Base-by-base conservation (phyloP, 805 yeast genomes). In the Candida pseudoglaebosa region DNA sequence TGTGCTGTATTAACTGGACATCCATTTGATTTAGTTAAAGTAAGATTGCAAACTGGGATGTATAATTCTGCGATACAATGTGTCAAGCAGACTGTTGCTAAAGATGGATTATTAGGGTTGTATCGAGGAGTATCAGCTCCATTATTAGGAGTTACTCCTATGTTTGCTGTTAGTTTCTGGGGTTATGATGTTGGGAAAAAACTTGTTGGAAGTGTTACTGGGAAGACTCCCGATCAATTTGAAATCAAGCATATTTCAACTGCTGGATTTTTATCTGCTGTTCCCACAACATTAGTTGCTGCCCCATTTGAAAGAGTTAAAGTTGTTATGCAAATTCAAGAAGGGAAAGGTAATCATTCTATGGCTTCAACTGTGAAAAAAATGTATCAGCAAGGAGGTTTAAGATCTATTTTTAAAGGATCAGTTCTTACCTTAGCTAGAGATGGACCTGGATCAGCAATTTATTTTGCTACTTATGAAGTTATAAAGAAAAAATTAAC, bases 151-250 rank as follows among this genome's bases (percentile, higher is more conserved):
- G 97, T 91, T 16, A 93, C 98, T 0, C 99, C 99, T 20, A 93
- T 91, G 86, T 93, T 93, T 70, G 98, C 98, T 2, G 93, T 93
- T 17, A 84, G 95, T 2, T 91, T 91, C 68, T 91, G 99, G 98
- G 98, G 98, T 55, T 91, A 93, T 62, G 97, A 89, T 56, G 71
- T 87, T 38, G 98, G 98, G 45, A 89, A 88, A 65, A 78, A 78
- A 46, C 42, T 91, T 2, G 95, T 90, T 2, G 50, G 75, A 1
- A 47, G 61, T 3, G 62, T 53, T 40, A 58, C 68, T 3, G 71
- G 72, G 5, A 62, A 67, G 21, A 50, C 61, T 13, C 57, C 62
- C 1, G 57, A 62, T 16, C 50, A 64, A 20, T 73, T 91, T 47
- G 59, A 85, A 8, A 78, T 83, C 44, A 73, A 66, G 1, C 87